Base-by-base conservation (phyloP, 169 alveolate genomes). In the Toxoplasma gondii region DNA sequence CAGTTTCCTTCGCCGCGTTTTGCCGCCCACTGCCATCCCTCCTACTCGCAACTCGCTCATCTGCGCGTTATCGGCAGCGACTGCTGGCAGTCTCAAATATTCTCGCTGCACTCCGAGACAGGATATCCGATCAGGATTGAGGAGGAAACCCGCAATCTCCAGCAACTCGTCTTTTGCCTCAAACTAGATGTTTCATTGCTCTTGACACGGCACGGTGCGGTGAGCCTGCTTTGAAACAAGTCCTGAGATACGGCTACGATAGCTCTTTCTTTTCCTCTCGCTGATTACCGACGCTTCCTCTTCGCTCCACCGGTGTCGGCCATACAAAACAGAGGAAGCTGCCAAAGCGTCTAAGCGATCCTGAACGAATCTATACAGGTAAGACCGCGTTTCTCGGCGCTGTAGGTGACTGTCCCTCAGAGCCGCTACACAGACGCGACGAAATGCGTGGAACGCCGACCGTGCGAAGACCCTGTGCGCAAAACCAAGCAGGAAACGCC, bases 391-490 rank as follows among this genome's bases (percentile, higher is more conserved):
- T n/a, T 27, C 74, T n/a, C 93, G 87, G 17, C 93, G 67, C 80
- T 34, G 29, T 45, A 58, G 74, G 41, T 90, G 93, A 12, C 44
- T 69, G 27, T 78, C 93, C 29, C 16, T 29, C n/a, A 44, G 0
- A 5, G 93, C 93, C 34, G 81, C 88, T n/a, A n/a, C 45, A 45
- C 93, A 90, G 54, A 90, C 93, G 39, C 82, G 81, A 74, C 93
- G 82, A 86, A 90, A 90, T 9, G 93, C 86, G 88, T 90, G 93
- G 44, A 69, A 90, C 0, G 93, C 81, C 43, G 88, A 39, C 54
- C 82, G 81, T 0, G 93, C 93, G 9, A 90, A 90, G 78, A 90
- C 93, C 45, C 93, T 90, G 74, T 9, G 64, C n/a, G 39, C 39
- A 31, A 27, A 41, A 9, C 44, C 2, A 31, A 22, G n/a, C 10